Evolutionary conservation across 2,329 filamentous ascomycete species (phyloP), one percentile per base, ranked within the genome.

Genomic region (Fusarium multiceps): DNA sequence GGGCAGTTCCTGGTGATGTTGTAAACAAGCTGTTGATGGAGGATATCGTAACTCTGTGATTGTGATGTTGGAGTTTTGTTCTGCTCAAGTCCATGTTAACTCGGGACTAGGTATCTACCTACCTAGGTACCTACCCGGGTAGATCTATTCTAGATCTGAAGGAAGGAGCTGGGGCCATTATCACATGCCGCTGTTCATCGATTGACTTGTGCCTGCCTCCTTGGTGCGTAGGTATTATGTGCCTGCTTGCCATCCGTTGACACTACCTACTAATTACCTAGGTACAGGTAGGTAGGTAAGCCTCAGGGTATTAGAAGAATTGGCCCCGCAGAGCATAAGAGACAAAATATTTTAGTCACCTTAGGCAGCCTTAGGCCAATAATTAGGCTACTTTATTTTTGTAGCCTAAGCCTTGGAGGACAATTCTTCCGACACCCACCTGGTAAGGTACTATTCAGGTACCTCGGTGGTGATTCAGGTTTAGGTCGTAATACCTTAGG

Each of bases 141-240:
- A 28, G 28, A 28, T 28, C 28, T 32, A 32, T 30, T 30, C 30
- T 32, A 32, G 30, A 32, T 16, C 34, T 37, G 18, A 37, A n/a
- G 34, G 18, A 37, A n/a, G 18, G 34, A 60, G 42, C 47, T 63
- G 40, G 41, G 56, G 32, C 57, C 58, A 72, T 74, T 63, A 65
- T 74, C 69, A 74, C 72, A 74, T 74, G 72, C 45, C 25, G 34
- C 37, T 48, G 68, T 50, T 18, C 32, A 18, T 55, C 41, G 16
- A 37, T 37, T 37, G 28, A 41, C 45, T n/a, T 23, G 42, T 51
- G 53, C 45, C 51, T 57, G 50, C 42, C 42, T 65, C 37, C 20
- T 53, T 51, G 32, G 10, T 37, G 34, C 16, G 16, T 7, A 30
- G 28, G 28, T n/a, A 37, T 37, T 18, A n/a, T 37, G 34, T 37